Conservation (phyloP, 208 protist genomes). For the Crithidia thermophila region DNA sequence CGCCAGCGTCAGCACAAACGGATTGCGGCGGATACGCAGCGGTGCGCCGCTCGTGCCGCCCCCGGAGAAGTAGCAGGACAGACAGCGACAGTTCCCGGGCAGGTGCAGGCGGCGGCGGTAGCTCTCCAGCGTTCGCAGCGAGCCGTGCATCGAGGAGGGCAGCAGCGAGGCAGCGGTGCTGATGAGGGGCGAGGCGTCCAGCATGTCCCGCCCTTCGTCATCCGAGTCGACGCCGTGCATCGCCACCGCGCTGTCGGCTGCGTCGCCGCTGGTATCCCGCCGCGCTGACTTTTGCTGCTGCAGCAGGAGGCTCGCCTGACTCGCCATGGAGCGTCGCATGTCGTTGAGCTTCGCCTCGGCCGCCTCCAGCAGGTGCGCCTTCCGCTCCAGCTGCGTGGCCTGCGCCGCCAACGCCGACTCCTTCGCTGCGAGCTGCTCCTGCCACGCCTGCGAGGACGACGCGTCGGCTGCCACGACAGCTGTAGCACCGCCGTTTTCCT, state of each 20-base stretch:
- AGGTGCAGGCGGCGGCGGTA: constrained; percentile 23
- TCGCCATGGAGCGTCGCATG: constrained; percentile 61
- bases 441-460: constrained; percentile 9
- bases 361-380: constrained; percentile 41
- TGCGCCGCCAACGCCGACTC: constrained; percentile 22
- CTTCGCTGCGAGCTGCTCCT: constrained; percentile 18
- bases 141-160: constrained; percentile 19
- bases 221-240: constrained; percentile 1
- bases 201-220: constrained; percentile 5
- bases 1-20: constrained; percentile 9
- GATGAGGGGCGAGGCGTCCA: constrained; percentile 24
- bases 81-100: constrained; percentile 17
- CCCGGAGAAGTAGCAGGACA: constrained; percentile 27
- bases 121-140: constrained; percentile 18
- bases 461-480: not conserved
- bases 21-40: constrained; percentile 11
- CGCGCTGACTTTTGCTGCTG: constrained; percentile 27
- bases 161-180: constrained; percentile 26
- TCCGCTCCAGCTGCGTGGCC: constrained; percentile 34
- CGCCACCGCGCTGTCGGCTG: not conserved
- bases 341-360: constrained; percentile 62
- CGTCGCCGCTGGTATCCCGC: constrained; percentile 4
- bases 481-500: not conserved
- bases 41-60: constrained; percentile 8
- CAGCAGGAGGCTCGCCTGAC: constrained; percentile 60